A percentile compares a stretch with the other conserved stretches of the same genome.
phyloP scores from a whole-genome alignment of 2,329 filamentous ascomycete genomes.

The Colletotrichum abscissum region DNA sequence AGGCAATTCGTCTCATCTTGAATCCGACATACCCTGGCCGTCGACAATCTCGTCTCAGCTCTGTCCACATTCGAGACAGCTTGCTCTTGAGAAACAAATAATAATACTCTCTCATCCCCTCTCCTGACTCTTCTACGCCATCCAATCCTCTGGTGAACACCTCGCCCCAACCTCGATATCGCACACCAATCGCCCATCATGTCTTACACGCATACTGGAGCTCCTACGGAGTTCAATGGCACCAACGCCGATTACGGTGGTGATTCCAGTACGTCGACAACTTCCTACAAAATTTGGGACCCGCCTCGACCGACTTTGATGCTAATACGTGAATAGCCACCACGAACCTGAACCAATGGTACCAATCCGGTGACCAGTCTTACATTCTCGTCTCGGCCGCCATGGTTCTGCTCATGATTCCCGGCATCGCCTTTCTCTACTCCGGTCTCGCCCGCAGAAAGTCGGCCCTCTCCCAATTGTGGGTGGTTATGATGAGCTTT shows the following conservation, averaged over 20 bases:
- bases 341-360: conserved; percentile 97
- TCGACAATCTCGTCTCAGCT: conserved; percentile 9
- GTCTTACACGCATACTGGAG: conserved; percentile 70
- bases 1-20: conserved; percentile 29
- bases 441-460: conserved; percentile 97
- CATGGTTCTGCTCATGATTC: conserved; percentile 97
- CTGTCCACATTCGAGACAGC: conserved; percentile 25
- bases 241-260: conserved; percentile 75
- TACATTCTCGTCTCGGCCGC: conserved; percentile 91
- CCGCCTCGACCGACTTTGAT: background rate
- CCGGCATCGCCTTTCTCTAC: conserved; percentile 96
- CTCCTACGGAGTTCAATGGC: conserved; percentile 71
- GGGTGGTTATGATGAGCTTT: conserved; percentile 94
- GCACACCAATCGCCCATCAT: conserved; percentile 49
- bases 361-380: conserved; percentile 88
- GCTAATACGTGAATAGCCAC: conserved; percentile 62
- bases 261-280: conserved; percentile 75
- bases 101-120: conserved; percentile 14
- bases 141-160: conserved; percentile 24
- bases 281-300: background rate
- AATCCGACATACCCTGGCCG: conserved; percentile 35
- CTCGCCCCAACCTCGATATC: conserved; percentile 28
- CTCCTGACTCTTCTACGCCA: conserved; percentile 1
- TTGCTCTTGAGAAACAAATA: conserved; percentile 23
- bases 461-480: conserved; percentile 96